Evolutionary conservation across 306 rosid genomes (phyloP).

Genomic region (Lagenaria siceraria): DNA sequence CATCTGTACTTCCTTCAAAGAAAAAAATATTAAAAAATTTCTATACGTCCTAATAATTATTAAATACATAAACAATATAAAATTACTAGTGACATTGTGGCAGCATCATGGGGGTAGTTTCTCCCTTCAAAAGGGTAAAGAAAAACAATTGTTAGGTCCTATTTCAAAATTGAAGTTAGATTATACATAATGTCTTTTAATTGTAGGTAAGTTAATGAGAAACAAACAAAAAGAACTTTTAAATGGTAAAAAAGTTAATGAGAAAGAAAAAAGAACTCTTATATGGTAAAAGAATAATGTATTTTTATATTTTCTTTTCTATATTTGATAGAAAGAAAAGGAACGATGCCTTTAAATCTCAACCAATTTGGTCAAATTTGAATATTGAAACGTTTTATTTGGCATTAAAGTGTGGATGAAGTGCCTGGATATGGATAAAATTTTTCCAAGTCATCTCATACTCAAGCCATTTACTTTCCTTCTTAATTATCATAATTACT

Average conservation of each 20-base stretch:
- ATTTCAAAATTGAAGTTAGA: no score
- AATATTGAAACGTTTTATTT: not conserved
- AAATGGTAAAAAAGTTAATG: no score
- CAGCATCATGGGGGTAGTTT: no score
- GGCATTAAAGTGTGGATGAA: not conserved
- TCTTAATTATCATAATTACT: not conserved
- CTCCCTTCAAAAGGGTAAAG: no score
- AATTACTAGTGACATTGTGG: no score
- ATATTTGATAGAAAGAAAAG: not conserved
- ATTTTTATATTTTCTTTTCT: not conserved
- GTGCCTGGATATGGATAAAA: not conserved
- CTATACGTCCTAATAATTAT: no score
- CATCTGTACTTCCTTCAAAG: no score
- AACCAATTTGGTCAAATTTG: not conserved
- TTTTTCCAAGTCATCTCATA: not conserved
- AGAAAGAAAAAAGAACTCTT: not conserved
- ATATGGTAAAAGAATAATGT: not conserved
- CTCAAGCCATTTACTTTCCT: not conserved
- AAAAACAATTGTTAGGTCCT: no score
- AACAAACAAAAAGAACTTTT: no score
- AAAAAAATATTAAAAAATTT: no score
- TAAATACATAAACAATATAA: no score
- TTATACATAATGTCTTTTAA: not conserved
- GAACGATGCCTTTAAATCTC: not conserved
- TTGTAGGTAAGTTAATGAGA: not conserved